These are phyloP conservation scores for Schizosaccharomyces lindneri DNA, from an alignment of 805 yeast genomes.

Conservation along the genomic window DNA sequence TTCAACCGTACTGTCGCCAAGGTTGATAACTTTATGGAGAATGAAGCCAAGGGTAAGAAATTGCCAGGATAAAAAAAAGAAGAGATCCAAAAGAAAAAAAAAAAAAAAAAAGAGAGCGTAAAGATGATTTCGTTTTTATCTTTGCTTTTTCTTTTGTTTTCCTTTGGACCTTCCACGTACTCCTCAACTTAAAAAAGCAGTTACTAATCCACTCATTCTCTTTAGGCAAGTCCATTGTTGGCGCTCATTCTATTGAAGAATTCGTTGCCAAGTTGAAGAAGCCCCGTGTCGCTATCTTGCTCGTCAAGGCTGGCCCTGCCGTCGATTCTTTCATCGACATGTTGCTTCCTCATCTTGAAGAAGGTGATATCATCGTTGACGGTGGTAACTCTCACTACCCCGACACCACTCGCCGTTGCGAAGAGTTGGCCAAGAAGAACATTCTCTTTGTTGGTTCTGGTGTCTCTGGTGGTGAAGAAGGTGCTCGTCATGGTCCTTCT, in stretches of 20 bases:
- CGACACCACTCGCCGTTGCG: constrained; percentile 91
- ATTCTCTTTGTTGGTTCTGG: constrained; percentile 91
- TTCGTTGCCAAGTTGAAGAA: constrained; percentile 70
- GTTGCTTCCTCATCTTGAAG: constrained; percentile 71
- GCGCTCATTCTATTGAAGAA: constrained; percentile 83
- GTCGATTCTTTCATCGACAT: constrained; percentile 79
- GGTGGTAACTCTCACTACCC: constrained; percentile 99
- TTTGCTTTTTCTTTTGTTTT: too few relatives aligned
- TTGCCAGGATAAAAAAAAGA: too few relatives aligned
- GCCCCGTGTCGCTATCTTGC: constrained; percentile 84
- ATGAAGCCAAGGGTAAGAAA: constrained; percentile 69
- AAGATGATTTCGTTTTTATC: too few relatives aligned
- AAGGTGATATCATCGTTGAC: constrained; percentile 94
- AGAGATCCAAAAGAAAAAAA: too few relatives aligned
- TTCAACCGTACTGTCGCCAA: constrained; percentile 92
- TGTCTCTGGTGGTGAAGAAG: constrained; percentile 99
- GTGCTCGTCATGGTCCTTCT: constrained; percentile 98
- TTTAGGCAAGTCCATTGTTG: constrained; percentile 52
- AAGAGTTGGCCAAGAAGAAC: constrained; percentile 66
- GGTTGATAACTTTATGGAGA: constrained; percentile 78
- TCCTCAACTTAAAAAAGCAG: too few relatives aligned
- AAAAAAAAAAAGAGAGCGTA: too few relatives aligned
- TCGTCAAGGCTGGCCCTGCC: constrained; percentile 91
- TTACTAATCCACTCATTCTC: not conserved
- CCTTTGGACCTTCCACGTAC: too few relatives aligned